Conservation (phyloP, 2,329 filamentous ascomycete species). For the Mycosphaerella sp. region DNA sequence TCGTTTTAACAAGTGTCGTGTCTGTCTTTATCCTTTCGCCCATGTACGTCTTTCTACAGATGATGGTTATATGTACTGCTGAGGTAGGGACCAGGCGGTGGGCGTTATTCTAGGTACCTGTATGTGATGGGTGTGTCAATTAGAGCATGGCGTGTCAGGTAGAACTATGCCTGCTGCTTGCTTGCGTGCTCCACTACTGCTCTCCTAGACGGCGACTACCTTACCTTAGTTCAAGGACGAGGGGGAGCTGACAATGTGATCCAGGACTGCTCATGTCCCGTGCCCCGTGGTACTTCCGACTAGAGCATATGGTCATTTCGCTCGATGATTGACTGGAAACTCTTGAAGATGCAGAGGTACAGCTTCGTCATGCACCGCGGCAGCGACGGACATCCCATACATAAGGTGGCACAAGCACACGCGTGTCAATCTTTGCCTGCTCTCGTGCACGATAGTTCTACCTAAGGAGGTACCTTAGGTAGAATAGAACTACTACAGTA, state of each 20-base stretch:
- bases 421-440: neutral
- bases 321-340: too few relatives aligned
- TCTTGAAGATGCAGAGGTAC: neutral
- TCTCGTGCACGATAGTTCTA: neutral
- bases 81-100: too few relatives aligned
- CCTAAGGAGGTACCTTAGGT: too few relatives aligned
- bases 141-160: too few relatives aligned
- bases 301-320: neutral
- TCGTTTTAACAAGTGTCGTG: neutral
- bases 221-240: neutral
- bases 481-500: too few relatives aligned
- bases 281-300: neutral
- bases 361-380: neutral
- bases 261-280: neutral
- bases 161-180: too few relatives aligned
- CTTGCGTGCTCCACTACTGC: too few relatives aligned
- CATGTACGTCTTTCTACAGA: neutral
- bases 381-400: neutral
- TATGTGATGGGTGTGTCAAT: neutral
- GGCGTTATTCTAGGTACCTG: neutral
- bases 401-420: constrained; percentile 1
- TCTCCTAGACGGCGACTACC: too few relatives aligned
- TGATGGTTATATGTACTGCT: neutral
- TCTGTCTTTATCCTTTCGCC: neutral
- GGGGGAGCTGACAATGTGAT: neutral